These are phyloP conservation scores for Aristolochia californica DNA, from an alignment of 164 flowering plant species.

Conservation along the genomic window DNA sequence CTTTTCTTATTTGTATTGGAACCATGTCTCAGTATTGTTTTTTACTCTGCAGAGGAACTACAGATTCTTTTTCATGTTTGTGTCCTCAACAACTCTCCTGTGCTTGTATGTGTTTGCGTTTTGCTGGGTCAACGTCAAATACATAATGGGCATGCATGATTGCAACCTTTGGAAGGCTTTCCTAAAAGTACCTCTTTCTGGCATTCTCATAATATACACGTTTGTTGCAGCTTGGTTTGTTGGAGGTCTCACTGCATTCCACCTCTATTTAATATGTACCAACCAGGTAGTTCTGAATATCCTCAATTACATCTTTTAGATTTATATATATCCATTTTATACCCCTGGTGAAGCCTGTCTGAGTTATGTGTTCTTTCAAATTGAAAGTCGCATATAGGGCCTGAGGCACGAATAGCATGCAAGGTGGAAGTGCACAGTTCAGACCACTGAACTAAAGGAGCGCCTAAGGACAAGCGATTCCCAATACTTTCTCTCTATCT, in stretches of 20 bases:
- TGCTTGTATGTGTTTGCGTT: slow-evolving; percentile 59
- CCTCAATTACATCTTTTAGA: background rate
- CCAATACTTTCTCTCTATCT: no score
- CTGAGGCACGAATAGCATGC: no score
- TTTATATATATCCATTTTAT: background rate
- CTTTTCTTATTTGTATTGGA: background rate
- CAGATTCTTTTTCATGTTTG: slow-evolving; percentile 68
- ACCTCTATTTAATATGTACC: slow-evolving; percentile 47
- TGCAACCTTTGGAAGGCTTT: slow-evolving; percentile 45
- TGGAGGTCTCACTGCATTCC: slow-evolving; percentile 75
- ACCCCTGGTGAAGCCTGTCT: no score
- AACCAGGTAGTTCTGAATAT: slow-evolving; percentile 42
- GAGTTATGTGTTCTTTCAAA: no score
- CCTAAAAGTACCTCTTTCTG: slow-evolving; percentile 40
- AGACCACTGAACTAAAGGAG: no score
- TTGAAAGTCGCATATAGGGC: no score
- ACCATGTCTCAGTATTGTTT: background rate
- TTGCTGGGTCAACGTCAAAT: slow-evolving; percentile 50
- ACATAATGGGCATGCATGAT: slow-evolving; percentile 25
- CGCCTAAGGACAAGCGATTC: no score
- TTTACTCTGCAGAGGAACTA: slow-evolving; percentile 52
- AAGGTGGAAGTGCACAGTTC: no score
- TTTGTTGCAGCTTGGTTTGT: slow-evolving; percentile 66
- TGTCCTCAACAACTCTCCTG: slow-evolving; percentile 51
- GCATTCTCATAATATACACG: slow-evolving; percentile 50